Evolutionary conservation across 148 eudicot genomes (phyloP).

Genomic region (Nepenthes mirabilis): DNA sequence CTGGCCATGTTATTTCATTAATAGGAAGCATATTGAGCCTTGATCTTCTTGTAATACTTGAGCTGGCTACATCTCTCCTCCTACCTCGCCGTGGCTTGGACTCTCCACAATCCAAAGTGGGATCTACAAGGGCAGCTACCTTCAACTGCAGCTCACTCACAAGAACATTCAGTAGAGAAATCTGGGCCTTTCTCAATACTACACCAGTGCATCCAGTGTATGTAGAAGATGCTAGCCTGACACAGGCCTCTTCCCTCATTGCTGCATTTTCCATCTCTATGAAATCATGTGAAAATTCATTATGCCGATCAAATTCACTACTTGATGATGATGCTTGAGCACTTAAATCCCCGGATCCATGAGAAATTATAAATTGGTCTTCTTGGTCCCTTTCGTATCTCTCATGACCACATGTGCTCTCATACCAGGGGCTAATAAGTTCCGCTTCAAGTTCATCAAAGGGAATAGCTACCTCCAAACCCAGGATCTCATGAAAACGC

Average conservation of each 20-base stretch:
- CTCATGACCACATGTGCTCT: constrained; percentile 11
- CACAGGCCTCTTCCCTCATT: constrained; percentile 17
- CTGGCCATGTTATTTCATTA: constrained; percentile 69
- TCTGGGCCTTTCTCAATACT: constrained; percentile 26
- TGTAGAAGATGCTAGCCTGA: constrained; percentile 15
- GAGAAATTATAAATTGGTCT: constrained; percentile 11
- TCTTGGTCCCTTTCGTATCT: constrained; percentile 15
- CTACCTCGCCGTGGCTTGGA: constrained; percentile 50
- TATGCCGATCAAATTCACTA: constrained; percentile 16
- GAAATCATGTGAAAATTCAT: constrained; percentile 14
- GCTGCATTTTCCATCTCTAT: constrained; percentile 20
- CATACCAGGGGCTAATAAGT: constrained; percentile 20
- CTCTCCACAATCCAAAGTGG: constrained; percentile 35
- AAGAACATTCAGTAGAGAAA: constrained; percentile 39
- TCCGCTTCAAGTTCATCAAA: constrained; percentile 22
- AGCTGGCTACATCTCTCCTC: constrained; percentile 37
- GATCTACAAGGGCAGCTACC: constrained; percentile 42
- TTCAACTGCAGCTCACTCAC: constrained; percentile 50
- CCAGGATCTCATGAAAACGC: constrained; percentile 21
- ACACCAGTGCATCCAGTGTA: constrained; percentile 22
- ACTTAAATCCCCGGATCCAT: constrained; percentile 15
- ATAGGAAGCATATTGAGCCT: constrained; percentile 42
- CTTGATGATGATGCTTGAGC: constrained; percentile 22
- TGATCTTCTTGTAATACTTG: constrained; percentile 26
- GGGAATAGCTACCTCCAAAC: constrained; percentile 8